Evolutionary conservation across 202 grass and related monocot genomes (phyloP).

Genomic region (Setaria italica): DNA sequence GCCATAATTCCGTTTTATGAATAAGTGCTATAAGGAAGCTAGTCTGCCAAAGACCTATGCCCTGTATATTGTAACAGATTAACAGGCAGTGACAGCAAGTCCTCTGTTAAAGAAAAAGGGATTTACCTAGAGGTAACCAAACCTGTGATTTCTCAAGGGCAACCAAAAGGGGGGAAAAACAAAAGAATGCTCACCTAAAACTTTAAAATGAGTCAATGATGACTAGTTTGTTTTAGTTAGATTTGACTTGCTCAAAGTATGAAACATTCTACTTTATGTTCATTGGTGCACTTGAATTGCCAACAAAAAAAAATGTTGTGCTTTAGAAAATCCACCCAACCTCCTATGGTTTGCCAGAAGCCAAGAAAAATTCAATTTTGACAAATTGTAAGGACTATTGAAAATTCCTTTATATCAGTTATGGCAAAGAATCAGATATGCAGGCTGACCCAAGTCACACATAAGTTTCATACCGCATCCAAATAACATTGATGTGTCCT

Average conservation of each 20-base stretch:
- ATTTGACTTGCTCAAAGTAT: neutral
- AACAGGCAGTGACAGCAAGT: neutral
- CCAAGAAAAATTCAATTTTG: neutral
- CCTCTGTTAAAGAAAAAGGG: neutral
- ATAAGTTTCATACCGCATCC: neutral
- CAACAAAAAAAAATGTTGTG: neutral
- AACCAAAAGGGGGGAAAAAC: neutral
- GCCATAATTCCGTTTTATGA: neutral
- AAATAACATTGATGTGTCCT: neutral
- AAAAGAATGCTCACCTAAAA: constrained; percentile 13
- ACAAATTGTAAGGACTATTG: neutral
- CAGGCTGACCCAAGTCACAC: too few species aligned
- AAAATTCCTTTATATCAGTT: neutral
- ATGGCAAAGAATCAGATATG: too few species aligned
- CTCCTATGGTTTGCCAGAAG: neutral
- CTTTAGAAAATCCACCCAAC: neutral
- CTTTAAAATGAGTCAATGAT: neutral
- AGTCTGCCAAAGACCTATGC: neutral
- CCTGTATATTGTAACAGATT: neutral
- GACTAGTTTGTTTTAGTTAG: neutral
- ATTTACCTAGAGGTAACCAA: neutral
- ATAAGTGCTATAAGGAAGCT: neutral
- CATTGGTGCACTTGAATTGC: neutral
- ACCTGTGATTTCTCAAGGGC: neutral
- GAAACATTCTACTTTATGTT: constrained; percentile 3